Base-by-base conservation (phyloP, 306 rosid species). In the Cucumis hystrix region DNA sequence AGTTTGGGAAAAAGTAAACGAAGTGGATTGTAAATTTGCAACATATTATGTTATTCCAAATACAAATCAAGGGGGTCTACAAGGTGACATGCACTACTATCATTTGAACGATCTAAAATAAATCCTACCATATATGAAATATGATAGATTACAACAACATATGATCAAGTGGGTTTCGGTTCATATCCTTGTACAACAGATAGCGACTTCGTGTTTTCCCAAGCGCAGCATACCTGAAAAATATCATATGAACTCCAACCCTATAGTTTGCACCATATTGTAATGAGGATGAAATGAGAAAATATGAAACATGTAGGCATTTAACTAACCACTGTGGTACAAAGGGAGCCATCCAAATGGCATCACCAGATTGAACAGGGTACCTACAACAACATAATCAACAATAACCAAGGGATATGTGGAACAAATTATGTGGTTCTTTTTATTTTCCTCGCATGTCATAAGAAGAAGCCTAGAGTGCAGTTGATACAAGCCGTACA, bases 331-430 rank as follows among this genome's bases (percentile, higher is more conserved):
- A 95, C 79, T 95, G 99, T 73, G 97, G 97, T 70, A 92, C 89
- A 68, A 92, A 95, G 67, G 99, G 99, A 18, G 99, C 97, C 99
- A 92, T 95, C 99, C 97, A 95, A 85, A 95, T 95, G 71, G 60
- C 97, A 86, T 95, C 97, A 49, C 97, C 99, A 1, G 97, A 88
- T 82, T 95, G 90, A 83, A 95, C 89, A 16, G 97, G 93, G 83
- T 92, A 95, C 99, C 99, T 95, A 59, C 78, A 73, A 74, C 11
- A 41, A 41, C n/a, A 47, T 70, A 10, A 58, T 13, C 37, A 70
- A 47, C 5, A 65, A 41, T 67, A 40, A 40, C 17, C 45, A 40
- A 40, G 3, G 49, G 14, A 14, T 8, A 65, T 35, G 4, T 39
- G 28, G 49, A 65, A n/a, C 15, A 20, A 39, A 18, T 37, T 47